These are phyloP conservation scores for Plasmodium cynomolgi DNA, from an alignment of 169 alveolate species.

Conservation along the genomic window DNA sequence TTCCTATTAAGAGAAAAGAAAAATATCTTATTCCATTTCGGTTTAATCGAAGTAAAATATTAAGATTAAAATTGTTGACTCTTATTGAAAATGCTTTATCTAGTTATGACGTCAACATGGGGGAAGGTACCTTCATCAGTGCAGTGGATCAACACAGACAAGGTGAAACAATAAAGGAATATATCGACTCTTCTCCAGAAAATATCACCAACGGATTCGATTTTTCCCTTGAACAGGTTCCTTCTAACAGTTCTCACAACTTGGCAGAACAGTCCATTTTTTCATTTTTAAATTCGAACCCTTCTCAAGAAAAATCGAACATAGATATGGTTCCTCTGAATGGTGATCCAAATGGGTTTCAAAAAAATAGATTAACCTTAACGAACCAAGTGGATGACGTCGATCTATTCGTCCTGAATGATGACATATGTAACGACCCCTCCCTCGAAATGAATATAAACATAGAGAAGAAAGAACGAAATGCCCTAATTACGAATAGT, in stretches of 20 bases:
- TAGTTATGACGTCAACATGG: constrained; percentile 11
- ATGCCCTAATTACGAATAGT: neutral
- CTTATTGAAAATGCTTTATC: constrained; percentile 45
- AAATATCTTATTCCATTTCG: constrained; percentile 6
- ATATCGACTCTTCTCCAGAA: neutral
- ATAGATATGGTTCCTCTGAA: neutral
- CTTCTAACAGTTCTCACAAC: neutral
- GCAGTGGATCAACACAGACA: neutral
- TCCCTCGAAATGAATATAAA: neutral
- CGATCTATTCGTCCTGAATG: neutral
- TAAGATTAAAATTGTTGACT: constrained; percentile 16
- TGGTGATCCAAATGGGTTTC: neutral
- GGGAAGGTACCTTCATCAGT: neutral
- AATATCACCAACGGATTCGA: neutral
- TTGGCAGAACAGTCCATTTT: neutral
- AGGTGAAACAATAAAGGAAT: neutral
- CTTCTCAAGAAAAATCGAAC: neutral
- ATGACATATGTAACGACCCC: neutral
- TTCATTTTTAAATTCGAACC: constrained; percentile 8
- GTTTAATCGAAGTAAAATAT: constrained; percentile 9
- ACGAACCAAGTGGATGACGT: neutral
- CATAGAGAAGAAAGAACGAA: neutral
- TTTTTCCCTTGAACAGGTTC: neutral
- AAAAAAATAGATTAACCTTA: neutral
- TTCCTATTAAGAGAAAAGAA: neutral